These are phyloP conservation scores for Sugiyamaella mastotermitis DNA, from an alignment of 805 yeast genomes.

Conservation along the genomic window DNA sequence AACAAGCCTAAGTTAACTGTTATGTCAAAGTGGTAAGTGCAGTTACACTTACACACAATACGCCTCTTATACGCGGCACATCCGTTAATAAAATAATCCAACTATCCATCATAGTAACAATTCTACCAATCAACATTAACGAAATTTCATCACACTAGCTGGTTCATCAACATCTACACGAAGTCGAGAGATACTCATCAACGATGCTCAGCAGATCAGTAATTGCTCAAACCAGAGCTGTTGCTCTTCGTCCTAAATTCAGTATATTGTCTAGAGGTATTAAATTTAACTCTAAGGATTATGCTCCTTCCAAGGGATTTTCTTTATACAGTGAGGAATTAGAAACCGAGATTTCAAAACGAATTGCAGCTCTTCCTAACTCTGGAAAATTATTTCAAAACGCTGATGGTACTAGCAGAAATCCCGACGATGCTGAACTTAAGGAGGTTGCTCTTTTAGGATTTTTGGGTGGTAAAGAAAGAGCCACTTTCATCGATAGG, in stretches of 20 bases:
- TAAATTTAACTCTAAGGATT: slow-evolving; percentile 17
- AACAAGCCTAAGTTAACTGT: no score
- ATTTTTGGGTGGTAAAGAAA: slow-evolving; percentile 46
- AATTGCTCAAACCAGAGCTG: slow-evolving; percentile 1
- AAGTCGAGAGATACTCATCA: slow-evolving; percentile 1
- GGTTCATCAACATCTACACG: background rate
- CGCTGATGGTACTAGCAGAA: slow-evolving; percentile 68
- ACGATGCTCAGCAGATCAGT: slow-evolving; percentile 5
- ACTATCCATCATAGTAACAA: no score
- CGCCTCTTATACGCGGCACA: no score
- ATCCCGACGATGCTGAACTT: slow-evolving; percentile 60
- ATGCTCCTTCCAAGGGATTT: slow-evolving; percentile 19
- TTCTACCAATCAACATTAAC: no score
- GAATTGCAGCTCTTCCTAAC: slow-evolving; percentile 57
- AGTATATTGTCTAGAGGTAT: slow-evolving; percentile 7
- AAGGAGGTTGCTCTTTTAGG: slow-evolving; percentile 68
- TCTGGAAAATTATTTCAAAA: slow-evolving; percentile 63
- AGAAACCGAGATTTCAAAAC: slow-evolving; percentile 47
- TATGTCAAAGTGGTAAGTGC: no score
- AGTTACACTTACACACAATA: no score
- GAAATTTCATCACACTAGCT: no score
- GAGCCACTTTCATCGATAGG: slow-evolving; percentile 44
- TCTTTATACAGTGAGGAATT: slow-evolving; percentile 16
- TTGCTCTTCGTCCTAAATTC: background rate
- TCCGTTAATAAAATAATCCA: no score